Percentiles rank a stretch among this genome's conserved stretches.
Evolutionary conservation across 192 early-diverging fungal genomes (phyloP).

Genomic region (Gigaspora rosea): DNA sequence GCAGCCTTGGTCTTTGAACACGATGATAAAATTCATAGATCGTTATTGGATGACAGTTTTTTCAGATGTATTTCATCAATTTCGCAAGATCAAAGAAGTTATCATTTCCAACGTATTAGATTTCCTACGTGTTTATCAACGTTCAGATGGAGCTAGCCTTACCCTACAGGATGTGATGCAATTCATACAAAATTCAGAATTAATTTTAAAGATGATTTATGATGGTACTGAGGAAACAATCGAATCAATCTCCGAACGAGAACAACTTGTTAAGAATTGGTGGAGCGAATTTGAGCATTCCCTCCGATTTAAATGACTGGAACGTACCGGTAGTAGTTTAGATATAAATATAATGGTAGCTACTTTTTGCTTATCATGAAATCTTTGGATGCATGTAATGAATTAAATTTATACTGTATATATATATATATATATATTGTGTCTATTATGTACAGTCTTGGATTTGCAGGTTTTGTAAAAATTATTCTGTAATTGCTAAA

Average conservation of each 20-base stretch:
- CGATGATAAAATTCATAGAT: slow-evolving; percentile 21
- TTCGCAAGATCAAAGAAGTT: not conserved
- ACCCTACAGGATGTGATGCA: not conserved
- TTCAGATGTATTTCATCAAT: slow-evolving; percentile 2
- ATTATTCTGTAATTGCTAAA: too few species aligned
- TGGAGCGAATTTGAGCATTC: not conserved
- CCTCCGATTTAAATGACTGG: not conserved
- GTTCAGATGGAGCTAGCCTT: not conserved
- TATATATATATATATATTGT: too few species aligned
- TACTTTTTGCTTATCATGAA: too few species aligned
- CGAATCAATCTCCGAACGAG: not conserved
- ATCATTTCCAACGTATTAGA: not conserved
- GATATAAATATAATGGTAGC: too few species aligned
- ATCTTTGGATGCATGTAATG: too few species aligned
- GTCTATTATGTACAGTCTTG: too few species aligned
- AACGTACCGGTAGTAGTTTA: too few species aligned
- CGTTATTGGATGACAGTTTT: slow-evolving; percentile 16
- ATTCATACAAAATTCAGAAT: slow-evolving; percentile 4
- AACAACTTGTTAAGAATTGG: not conserved
- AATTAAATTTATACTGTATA: too few species aligned
- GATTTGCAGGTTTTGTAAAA: too few species aligned
- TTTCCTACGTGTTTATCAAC: not conserved
- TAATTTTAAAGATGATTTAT: not conserved
- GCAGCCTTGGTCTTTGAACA: slow-evolving; percentile 11
- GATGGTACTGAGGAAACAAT: not conserved